Percentiles rank a stretch among this genome's conserved stretches.
Evolutionary conservation across 2,329 filamentous ascomycete species (phyloP).

Genomic region (Kalmusia sp.): DNA sequence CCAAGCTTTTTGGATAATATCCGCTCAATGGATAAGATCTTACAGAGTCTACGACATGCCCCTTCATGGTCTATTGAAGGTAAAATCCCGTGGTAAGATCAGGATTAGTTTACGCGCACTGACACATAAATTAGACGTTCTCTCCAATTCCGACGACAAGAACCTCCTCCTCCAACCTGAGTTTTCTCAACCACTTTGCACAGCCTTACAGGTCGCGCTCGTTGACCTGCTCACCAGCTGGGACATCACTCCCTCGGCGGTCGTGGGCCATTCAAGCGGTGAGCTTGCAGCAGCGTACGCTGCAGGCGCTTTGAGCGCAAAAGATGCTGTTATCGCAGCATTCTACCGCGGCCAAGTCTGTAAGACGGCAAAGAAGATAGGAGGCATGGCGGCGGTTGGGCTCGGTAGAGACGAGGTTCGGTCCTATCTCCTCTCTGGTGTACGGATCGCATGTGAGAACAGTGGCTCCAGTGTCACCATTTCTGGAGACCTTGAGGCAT

Average conservation of each 20-base stretch:
- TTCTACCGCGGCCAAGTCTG: slow-evolving; percentile 10
- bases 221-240: slow-evolving; percentile 21
- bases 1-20: background rate
- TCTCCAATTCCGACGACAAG: slow-evolving; percentile 7
- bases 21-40: background rate
- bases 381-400: slow-evolving; percentile 16
- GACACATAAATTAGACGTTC: background rate
- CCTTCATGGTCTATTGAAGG: background rate
- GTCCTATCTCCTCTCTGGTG: slow-evolving; percentile 2
- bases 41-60: background rate
- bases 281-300: slow-evolving; percentile 33
- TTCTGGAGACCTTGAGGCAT: slow-evolving; percentile 50
- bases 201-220: slow-evolving; percentile 28
- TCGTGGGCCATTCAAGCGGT: slow-evolving; percentile 31
- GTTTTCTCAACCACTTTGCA: slow-evolving; percentile 27
- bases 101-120: too few species aligned
- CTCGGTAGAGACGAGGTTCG: background rate
- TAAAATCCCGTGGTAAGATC: background rate
- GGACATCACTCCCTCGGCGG: slow-evolving; percentile 17
- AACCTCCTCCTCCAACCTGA: slow-evolving; percentile 11
- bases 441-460: slow-evolving; percentile 33
- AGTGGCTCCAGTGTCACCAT: slow-evolving; percentile 50
- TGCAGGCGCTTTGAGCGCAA: slow-evolving; percentile 1
- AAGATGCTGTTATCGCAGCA: slow-evolving; percentile 9
- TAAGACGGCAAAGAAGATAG: background rate